Evolutionary conservation across 306 rosid genomes (phyloP).

Genomic region (Ormosia emarginata): DNA sequence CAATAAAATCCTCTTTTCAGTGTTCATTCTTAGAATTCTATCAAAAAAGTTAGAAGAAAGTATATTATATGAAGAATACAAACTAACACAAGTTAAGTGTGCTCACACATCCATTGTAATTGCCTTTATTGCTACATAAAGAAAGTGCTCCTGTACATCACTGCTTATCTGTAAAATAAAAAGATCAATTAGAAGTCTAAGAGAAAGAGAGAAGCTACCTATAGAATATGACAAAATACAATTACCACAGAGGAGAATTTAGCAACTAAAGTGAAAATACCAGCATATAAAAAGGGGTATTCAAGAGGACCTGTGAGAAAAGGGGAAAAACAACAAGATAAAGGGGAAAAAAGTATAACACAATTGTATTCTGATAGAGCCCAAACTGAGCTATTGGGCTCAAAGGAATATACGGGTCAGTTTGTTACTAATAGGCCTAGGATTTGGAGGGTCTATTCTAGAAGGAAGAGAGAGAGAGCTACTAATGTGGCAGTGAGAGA

Average conservation of each 20-base stretch:
- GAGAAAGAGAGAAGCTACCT: not conserved
- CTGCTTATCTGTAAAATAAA: constrained; percentile 55
- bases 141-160: constrained; percentile 60
- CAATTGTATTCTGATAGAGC: not conserved
- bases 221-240: not conserved
- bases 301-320: constrained; percentile 65
- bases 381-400: too few relatives aligned
- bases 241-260: constrained; percentile 88
- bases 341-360: not conserved
- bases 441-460: too few relatives aligned
- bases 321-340: not conserved
- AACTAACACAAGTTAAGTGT: constrained; percentile 2
- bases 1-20: too few relatives aligned
- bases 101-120: constrained; percentile 79
- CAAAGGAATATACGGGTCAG: too few relatives aligned
- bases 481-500: too few relatives aligned
- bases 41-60: constrained; percentile 17
- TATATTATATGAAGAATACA: constrained; percentile 8
- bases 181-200: constrained; percentile 16
- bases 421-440: too few relatives aligned
- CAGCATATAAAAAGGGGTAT: constrained; percentile 84
- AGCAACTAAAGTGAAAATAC: constrained; percentile 69
- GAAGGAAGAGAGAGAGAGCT: too few relatives aligned
- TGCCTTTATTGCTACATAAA: constrained; percentile 70
- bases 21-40: too few relatives aligned